phyloP scores from a whole-genome alignment of 768 basidiomycete species.

The Tephrocybe rancida region DNA sequence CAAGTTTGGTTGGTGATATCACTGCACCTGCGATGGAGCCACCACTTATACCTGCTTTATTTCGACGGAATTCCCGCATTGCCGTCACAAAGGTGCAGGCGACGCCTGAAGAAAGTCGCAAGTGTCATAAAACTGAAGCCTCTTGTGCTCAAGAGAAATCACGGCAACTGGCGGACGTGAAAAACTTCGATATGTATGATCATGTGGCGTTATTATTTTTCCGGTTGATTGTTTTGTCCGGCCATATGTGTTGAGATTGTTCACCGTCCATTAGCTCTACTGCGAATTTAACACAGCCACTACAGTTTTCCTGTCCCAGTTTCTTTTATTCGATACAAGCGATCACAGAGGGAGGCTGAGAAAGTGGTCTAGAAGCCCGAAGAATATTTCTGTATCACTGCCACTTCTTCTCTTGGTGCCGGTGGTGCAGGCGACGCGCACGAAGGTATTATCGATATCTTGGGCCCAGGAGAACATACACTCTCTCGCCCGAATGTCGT shows the following conservation, averaged over 20 bases:
- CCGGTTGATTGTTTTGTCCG: too few relatives aligned
- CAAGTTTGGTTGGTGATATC: background rate
- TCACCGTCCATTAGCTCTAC: background rate
- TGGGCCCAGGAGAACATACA: background rate
- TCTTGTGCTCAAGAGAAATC: background rate
- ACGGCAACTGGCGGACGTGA: background rate
- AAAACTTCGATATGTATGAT: background rate
- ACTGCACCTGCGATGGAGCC: background rate
- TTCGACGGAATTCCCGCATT: background rate
- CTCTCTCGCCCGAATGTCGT: too few relatives aligned
- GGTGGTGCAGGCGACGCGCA: conserved; percentile 12
- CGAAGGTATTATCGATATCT: background rate
- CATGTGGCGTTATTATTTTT: too few relatives aligned
- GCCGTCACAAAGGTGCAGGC: too few relatives aligned
- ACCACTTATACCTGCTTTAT: background rate
- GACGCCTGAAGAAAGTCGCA: background rate
- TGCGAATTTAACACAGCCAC: conserved; percentile 7
- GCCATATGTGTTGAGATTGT: background rate
- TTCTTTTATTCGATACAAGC: background rate
- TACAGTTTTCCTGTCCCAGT: conserved; percentile 5
- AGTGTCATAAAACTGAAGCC: background rate
- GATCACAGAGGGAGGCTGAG: too few relatives aligned
- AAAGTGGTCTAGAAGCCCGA: too few relatives aligned
- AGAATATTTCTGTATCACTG: too few relatives aligned
- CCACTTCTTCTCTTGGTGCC: background rate